Conservation (phyloP, 352 stramenopile genomes). For the Phytopythium montanum region DNA sequence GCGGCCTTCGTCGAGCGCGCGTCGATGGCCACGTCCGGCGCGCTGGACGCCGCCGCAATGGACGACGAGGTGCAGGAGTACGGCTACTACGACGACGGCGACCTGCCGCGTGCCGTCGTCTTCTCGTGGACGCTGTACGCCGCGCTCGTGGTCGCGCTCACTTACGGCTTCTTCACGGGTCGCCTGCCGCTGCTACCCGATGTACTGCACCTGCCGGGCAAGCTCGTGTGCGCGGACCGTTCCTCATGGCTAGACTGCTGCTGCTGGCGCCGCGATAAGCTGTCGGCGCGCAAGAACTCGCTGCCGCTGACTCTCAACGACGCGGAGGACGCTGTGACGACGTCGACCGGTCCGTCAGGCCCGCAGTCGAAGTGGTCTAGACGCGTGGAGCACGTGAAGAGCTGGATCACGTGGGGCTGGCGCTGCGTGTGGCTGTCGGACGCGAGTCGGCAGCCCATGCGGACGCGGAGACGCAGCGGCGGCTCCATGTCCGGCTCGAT, state of each 20-base stretch:
- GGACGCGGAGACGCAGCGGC: slow-evolving; percentile 11
- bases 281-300: slow-evolving; percentile 45
- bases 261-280: slow-evolving; percentile 26
- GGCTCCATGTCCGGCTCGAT: slow-evolving; percentile 1
- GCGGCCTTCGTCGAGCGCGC: slow-evolving; percentile 26
- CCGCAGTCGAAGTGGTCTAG: slow-evolving; percentile 13
- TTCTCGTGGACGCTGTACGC: slow-evolving; percentile 51
- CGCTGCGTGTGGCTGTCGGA: slow-evolving; percentile 4
- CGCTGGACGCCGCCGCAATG: slow-evolving; percentile 15
- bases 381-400: neutral
- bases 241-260: slow-evolving; percentile 16
- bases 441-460: slow-evolving; percentile 1
- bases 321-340: slow-evolving; percentile 6
- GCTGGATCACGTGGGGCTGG: neutral
- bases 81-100: slow-evolving; percentile 7
- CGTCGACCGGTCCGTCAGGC: neutral
- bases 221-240: slow-evolving; percentile 6
- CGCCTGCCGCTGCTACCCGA: slow-evolving; percentile 49
- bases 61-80: slow-evolving; percentile 56
- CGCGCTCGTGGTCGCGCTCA: slow-evolving; percentile 36
- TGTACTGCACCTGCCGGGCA: slow-evolving; percentile 32
- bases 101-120: slow-evolving; percentile 45
- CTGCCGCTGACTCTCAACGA: slow-evolving; percentile 18
- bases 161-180: slow-evolving; percentile 53
- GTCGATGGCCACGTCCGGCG: neutral